Evolutionary conservation across 352 stramenopile species (phyloP), one percentile per base, ranked within the genome.

Genomic region (Paralagenidium karlingii): DNA sequence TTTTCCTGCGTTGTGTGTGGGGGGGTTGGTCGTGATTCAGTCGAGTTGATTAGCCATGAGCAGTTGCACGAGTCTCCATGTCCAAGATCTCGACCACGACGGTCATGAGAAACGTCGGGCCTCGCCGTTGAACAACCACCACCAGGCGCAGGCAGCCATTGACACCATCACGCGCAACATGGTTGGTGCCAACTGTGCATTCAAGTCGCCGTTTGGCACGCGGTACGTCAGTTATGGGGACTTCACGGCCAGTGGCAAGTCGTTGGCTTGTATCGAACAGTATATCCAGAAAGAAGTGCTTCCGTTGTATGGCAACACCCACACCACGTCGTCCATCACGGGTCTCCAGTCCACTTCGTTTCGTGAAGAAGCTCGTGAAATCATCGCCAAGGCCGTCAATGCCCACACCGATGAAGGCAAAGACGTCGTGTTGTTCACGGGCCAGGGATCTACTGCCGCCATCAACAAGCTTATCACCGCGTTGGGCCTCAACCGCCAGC

Each of bases 221-320:
- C 53, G 56, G 24, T 71, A 68, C 9, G 55, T 95, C 25, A 54
- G 82, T 10, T 97, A 96, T 53, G 82, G 66, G 34, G 89, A 97
- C 59, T 93, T 83, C 29, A 96, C 85, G 15, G 89, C 86, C 11
- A 88, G 63, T 28, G 80, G 83, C 42, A 85, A 93, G 45, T 68
- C 86, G 3, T 44, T 97, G 10, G 51, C 45, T 28, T 92, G 63
- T 34, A 74, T 98, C 10, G 94, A 98, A 58, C 45, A 76, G 11
- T 98, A 96, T 40, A 52, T 98, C 5, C 34, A 53, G 20, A 24
- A 64, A 22, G 63, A 86, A 24, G 94, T 97, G 20, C 50, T 97
- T 42, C 92, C 94, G 2, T 68, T 96, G 29, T 98, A 98, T 58
- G 94, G 89, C 21, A 99, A 99, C 51, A 99, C 95, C 13, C 95